Percentiles rank a stretch among this genome's conserved stretches.
Evolutionary conservation across 2,329 filamentous ascomycete genomes (phyloP).

Genomic region (Diaporthe longicolla): DNA sequence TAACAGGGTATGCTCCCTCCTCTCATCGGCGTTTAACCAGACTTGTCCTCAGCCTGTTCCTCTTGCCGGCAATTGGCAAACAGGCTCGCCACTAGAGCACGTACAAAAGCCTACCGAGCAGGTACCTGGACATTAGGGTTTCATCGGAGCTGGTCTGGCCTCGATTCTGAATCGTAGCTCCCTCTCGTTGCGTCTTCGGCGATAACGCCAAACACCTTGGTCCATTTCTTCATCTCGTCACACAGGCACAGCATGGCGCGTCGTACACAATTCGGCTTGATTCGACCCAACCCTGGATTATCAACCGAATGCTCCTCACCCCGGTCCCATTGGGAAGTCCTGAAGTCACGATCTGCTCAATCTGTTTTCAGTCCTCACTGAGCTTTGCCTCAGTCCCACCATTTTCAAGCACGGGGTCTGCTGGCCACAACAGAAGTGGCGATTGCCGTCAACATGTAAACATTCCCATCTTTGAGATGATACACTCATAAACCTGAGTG

Average conservation of each 20-base stretch:
- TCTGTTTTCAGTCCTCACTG: no score
- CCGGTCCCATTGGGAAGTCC: not conserved
- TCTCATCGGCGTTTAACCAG: conserved; percentile 29
- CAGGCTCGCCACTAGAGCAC: conserved; percentile 23
- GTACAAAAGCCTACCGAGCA: not conserved
- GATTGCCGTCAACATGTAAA: not conserved
- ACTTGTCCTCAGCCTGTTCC: not conserved
- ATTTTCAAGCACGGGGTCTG: no score
- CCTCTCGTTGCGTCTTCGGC: not conserved
- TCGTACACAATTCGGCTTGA: not conserved
- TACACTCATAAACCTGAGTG: not conserved
- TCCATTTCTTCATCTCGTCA: not conserved
- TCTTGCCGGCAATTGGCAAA: conserved; percentile 19
- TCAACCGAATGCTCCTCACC: not conserved
- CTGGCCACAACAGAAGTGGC: not conserved
- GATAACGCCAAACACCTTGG: not conserved
- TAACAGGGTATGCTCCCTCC: not conserved
- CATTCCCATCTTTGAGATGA: not conserved
- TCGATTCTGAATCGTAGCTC: conserved; percentile 17
- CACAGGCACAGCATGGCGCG: not conserved
- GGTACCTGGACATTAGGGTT: not conserved
- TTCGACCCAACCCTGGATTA: not conserved
- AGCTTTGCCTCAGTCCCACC: no score
- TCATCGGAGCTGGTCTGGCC: conserved; percentile 2
- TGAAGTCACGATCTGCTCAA: not conserved